A percentile compares a stretch with the other conserved stretches of the same genome.
Conservation (phyloP, 2,329 filamentous ascomycete genomes). For the Didymosphaeria variabile region DNA sequence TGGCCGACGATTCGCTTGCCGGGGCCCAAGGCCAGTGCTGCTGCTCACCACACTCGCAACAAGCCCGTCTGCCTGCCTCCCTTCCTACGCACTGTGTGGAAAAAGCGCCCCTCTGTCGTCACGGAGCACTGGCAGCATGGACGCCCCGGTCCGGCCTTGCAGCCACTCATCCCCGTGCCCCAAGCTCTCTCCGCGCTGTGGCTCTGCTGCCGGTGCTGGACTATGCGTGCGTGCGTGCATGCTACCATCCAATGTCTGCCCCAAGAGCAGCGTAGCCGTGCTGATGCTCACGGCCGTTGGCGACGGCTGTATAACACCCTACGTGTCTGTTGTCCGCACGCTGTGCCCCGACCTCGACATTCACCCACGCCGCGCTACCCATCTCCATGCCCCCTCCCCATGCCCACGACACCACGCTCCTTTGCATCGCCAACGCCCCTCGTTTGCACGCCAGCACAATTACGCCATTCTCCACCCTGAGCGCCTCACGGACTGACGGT, state of each 20-base stretch:
- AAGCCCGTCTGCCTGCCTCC: constrained; percentile 18
- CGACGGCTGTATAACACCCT: constrained; percentile 41
- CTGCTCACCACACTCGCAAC: constrained; percentile 43
- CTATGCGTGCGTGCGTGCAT: constrained; percentile 11
- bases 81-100: constrained; percentile 23
- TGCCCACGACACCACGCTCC: constrained; percentile 10
- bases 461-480: constrained; percentile 25
- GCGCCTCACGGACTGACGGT: constrained; percentile 44
- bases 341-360: constrained; percentile 15
- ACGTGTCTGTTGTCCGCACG: constrained; percentile 20
- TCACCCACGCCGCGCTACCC: constrained; percentile 11
- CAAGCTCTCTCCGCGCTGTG: constrained; percentile 24
- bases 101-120: constrained; percentile 28
- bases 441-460: constrained; percentile 37
- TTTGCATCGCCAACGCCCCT: constrained; percentile 23
- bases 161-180: constrained; percentile 30
- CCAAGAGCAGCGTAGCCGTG: constrained; percentile 31
- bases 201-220: constrained; percentile 25
- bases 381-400: constrained; percentile 11
- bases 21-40: constrained; percentile 13
- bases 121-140: constrained; percentile 38
- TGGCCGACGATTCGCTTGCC: constrained; percentile 39
- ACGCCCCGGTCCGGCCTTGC: constrained; percentile 30
- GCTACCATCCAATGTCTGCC: constrained; percentile 20
- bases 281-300: constrained; percentile 32